Percentiles rank a stretch among this genome's conserved stretches.
These are phyloP conservation scores for Colletotrichum ledebouriae DNA, from an alignment of 2,329 filamentous ascomycete species.

Conservation along the genomic window DNA sequence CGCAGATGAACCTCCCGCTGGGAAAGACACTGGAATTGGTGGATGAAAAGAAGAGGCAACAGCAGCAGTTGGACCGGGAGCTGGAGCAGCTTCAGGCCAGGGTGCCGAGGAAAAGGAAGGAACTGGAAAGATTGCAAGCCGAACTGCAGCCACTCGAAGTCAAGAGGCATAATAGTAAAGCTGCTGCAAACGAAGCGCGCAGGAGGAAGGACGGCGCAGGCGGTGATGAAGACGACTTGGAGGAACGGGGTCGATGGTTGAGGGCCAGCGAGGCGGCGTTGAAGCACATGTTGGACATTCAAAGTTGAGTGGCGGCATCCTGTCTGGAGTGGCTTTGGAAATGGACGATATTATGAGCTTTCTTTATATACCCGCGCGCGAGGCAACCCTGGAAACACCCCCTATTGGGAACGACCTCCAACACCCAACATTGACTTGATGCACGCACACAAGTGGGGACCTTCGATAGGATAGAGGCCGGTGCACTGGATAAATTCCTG, in stretches of 20 bases:
- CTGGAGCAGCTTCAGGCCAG: slow-evolving; percentile 73
- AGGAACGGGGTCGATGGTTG: slow-evolving; percentile 82
- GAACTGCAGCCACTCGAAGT: slow-evolving; percentile 78
- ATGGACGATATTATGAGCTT: slow-evolving; percentile 18
- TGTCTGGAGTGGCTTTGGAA: background rate
- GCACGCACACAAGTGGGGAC: background rate
- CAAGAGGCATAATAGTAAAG: slow-evolving; percentile 73
- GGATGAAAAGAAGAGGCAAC: slow-evolving; percentile 63
- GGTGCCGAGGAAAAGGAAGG: slow-evolving; percentile 74
- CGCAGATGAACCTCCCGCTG: slow-evolving; percentile 68
- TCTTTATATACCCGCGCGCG: slow-evolving; percentile 31
- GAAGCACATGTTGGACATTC: slow-evolving; percentile 72
- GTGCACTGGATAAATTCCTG: too few relatives aligned
- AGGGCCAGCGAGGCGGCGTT: slow-evolving; percentile 75
- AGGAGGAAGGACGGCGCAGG: slow-evolving; percentile 76
- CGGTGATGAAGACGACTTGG: slow-evolving; percentile 79
- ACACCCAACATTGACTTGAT: background rate
- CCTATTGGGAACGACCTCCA: background rate
- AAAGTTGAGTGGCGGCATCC: slow-evolving; percentile 49
- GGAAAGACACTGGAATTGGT: slow-evolving; percentile 68
- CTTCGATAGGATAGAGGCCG: too few relatives aligned
- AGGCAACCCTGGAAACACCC: slow-evolving; percentile 9
- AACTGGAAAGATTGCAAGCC: slow-evolving; percentile 74
- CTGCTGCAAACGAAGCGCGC: slow-evolving; percentile 78
- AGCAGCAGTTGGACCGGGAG: slow-evolving; percentile 71